Evolutionary conservation across 169 alveolate species (phyloP), one percentile per base, ranked within the genome.

Genomic region (Cystoisospora suis): DNA sequence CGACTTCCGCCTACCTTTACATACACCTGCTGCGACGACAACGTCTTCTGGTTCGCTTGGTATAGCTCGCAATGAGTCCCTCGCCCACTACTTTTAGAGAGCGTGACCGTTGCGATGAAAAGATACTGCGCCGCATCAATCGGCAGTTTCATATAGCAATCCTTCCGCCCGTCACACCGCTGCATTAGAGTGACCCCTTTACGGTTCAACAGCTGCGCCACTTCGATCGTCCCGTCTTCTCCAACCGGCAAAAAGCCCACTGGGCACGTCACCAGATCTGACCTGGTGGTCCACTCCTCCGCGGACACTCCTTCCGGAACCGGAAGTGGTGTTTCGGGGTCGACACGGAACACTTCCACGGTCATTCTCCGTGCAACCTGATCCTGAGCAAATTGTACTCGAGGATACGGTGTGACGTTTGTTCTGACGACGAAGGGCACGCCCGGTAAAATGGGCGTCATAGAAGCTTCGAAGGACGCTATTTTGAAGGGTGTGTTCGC

Each of bases 71-170:
- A 65, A 29, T n/a, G 79, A 0, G 79, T 65, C 79, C 36, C 79
- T 3, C 79, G 36, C 46, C 79, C 79, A 23, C 15, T 65, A 5
- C 46, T 0, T 44, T 20, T 20, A 29, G 29, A 40, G 36, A 27
- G 9, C 61, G 61, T 65, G 79, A 65, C 46, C 4, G 79, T 65
- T 3, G 79, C 79, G 79, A 65, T 65, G 79, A 65, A 65, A 65
- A 65, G 79, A 44, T 65, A 65, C 42, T 65, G 79, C 6, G 79
- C 79, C 12, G 79, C 79, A 7, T 65, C 79, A 2, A 65, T 44
- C 17, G 79, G 79, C 38, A 65, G 42, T 65, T 65, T 65, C 7
- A 65, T 44, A 44, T 65, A 65, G 77, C 77, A 65, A 20, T 6
- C 44, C 77, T 44, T 65, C 77, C 7, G n/a, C n/a, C 36, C 77